Evolutionary conservation across 768 basidiomycete species (phyloP).

Genomic region (Kwoniella pini): DNA sequence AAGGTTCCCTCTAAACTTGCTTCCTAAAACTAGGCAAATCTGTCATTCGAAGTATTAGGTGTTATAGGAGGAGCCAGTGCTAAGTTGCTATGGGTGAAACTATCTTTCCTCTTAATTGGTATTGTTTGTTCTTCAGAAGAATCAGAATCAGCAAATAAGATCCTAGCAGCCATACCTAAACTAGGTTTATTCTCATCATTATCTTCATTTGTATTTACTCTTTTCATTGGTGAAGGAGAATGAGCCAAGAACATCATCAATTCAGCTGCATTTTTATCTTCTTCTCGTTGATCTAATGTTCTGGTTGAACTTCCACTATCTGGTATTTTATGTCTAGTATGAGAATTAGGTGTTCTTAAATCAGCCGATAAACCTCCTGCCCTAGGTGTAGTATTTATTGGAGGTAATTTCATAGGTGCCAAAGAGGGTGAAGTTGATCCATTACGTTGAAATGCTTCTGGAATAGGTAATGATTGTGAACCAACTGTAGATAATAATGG

Average conservation of each 20-base stretch:
- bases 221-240: conserved; percentile 42
- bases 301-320: conserved; percentile 1
- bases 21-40: too few relatives aligned
- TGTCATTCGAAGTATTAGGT: conserved; percentile 2
- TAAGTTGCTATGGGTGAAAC: conserved; percentile 34
- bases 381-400: conserved; percentile 3
- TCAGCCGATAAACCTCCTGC: conserved; percentile 1
- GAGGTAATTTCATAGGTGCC: conserved; percentile 6
- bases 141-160: conserved; percentile 41
- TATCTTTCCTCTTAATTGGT: not conserved
- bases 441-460: conserved; percentile 15
- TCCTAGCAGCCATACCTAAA: conserved; percentile 35
- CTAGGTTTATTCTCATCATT: conserved; percentile 3
- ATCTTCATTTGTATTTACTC: not conserved
- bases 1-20: too few relatives aligned
- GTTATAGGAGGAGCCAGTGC: conserved; percentile 44
- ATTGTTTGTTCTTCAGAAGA: not conserved
- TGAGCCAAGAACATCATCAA: conserved; percentile 54
- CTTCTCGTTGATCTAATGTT: conserved; percentile 23
- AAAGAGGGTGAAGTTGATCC: conserved; percentile 15
- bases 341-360: conserved; percentile 21
- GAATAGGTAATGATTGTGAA: conserved; percentile 26
- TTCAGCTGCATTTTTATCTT: conserved; percentile 52
- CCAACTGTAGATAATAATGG: conserved; percentile 8
- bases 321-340: conserved; percentile 15